Conservation (phyloP, 1,139 yeast species). For the Taiozyma sp. region DNA sequence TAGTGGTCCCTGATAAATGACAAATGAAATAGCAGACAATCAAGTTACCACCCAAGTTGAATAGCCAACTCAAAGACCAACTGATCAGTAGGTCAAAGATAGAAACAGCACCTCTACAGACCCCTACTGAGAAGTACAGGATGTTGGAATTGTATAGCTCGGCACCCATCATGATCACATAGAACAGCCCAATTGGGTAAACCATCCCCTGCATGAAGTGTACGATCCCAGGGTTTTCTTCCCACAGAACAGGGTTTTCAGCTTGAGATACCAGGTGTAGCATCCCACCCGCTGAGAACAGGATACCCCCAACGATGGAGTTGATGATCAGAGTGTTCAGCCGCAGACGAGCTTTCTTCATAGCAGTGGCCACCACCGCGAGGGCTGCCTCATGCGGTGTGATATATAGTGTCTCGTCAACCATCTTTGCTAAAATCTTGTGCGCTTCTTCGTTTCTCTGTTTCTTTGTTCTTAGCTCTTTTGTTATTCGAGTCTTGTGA, state of each 20-base stretch:
- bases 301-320: slow-evolving; percentile 62
- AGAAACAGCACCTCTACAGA: slow-evolving; percentile 63
- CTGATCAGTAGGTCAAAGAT: slow-evolving; percentile 55
- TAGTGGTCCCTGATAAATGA: slow-evolving; percentile 45
- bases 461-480: neutral
- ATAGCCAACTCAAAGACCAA: slow-evolving; percentile 65
- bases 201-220: slow-evolving; percentile 48
- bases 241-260: slow-evolving; percentile 37
- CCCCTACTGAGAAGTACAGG: slow-evolving; percentile 60
- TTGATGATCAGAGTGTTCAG: slow-evolving; percentile 52
- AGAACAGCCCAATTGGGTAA: slow-evolving; percentile 66
- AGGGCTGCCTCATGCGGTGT: slow-evolving; percentile 77
- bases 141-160: slow-evolving; percentile 72
- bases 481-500: neutral
- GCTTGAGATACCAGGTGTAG: slow-evolving; percentile 52
- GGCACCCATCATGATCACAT: slow-evolving; percentile 67
- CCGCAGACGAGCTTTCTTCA: slow-evolving; percentile 70
- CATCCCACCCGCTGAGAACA: slow-evolving; percentile 74
- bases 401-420: slow-evolving; percentile 49
- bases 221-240: slow-evolving; percentile 48
- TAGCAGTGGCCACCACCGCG: slow-evolving; percentile 76
- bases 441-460: neutral
- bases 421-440: slow-evolving; percentile 19
- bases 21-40: slow-evolving; percentile 63
- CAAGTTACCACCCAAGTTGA: slow-evolving; percentile 56